A percentile compares a stretch with the other conserved stretches of the same genome.
Conservation (phyloP, 768 basidiomycete species). For the Boletales sp. region DNA sequence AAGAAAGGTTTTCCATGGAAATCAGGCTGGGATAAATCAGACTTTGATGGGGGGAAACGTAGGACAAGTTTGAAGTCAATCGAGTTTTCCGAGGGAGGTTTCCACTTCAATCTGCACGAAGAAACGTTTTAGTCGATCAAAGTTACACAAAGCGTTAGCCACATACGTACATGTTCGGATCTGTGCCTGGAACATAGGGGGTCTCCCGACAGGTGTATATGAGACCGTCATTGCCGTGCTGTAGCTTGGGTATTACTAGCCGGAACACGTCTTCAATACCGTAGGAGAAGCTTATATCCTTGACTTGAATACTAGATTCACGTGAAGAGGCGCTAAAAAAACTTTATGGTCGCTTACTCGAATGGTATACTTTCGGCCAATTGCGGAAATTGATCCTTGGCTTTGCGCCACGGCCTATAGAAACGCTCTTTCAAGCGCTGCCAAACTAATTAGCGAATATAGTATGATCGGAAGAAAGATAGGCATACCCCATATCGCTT, state of each 20-base stretch:
- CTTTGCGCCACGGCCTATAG: conserved; percentile 72
- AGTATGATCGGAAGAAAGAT: background rate
- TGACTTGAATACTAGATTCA: conserved; percentile 69
- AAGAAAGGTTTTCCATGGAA: conserved; percentile 84
- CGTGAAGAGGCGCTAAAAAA: conserved; percentile 5
- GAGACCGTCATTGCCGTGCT: conserved; percentile 93
- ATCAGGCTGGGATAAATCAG: conserved; percentile 62
- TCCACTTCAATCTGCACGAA: conserved; percentile 86
- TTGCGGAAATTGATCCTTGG: conserved; percentile 65
- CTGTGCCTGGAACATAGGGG: conserved; percentile 79
- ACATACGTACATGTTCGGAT: conserved; percentile 89
- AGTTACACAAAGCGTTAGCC: conserved; percentile 22
- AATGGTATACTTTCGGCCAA: conserved; percentile 70
- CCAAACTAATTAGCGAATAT: conserved; percentile 1
- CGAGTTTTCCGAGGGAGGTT: conserved; percentile 95
- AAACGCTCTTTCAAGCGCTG: conserved; percentile 73
- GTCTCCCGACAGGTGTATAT: conserved; percentile 93
- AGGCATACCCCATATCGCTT: conserved; percentile 84
- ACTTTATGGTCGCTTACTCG: conserved; percentile 52
- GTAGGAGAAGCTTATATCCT: conserved; percentile 85
- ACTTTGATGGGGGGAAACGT: conserved; percentile 74
- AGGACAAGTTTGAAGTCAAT: conserved; percentile 96
- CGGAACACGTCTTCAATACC: conserved; percentile 82
- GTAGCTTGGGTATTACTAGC: conserved; percentile 76
- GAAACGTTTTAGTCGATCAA: conserved; percentile 2